A percentile compares a stretch with the other conserved stretches of the same genome.
phyloP scores from a whole-genome alignment of 2,329 filamentous ascomycete species.

The Rhynchosporium graminicola region DNA sequence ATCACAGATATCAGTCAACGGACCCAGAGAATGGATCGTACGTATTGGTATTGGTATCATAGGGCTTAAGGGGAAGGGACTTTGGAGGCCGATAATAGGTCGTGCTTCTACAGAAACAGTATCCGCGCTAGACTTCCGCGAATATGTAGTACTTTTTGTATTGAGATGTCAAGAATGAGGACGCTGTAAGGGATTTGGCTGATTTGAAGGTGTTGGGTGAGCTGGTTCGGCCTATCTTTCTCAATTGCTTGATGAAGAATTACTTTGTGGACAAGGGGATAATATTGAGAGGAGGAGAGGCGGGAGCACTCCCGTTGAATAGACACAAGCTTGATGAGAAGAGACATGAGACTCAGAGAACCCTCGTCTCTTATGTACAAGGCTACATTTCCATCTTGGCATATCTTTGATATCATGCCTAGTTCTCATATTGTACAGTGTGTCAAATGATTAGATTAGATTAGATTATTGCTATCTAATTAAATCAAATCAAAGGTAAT shows the following conservation, averaged over 20 bases:
- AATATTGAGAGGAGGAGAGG: slow-evolving; percentile 11
- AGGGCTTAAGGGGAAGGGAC: slow-evolving; percentile 56
- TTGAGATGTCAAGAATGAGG: slow-evolving; percentile 45
- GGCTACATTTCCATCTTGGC: slow-evolving; percentile 42
- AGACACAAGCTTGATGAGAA: slow-evolving; percentile 48
- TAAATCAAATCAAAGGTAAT: too few relatives aligned
- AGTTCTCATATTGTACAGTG: slow-evolving; percentile 56
- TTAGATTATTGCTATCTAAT: too few relatives aligned
- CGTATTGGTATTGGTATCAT: slow-evolving; percentile 59
- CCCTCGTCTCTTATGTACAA: slow-evolving; percentile 55
- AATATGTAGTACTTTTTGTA: slow-evolving; percentile 62
- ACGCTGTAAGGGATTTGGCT: slow-evolving; percentile 23
- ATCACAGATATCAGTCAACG: slow-evolving; percentile 60
- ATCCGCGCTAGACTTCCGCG: slow-evolving; percentile 62
- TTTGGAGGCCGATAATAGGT: slow-evolving; percentile 58
- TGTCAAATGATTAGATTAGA: too few relatives aligned
- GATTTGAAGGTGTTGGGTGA: slow-evolving; percentile 19
- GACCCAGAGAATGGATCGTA: slow-evolving; percentile 56
- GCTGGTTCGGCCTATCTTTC: slow-evolving; percentile 19
- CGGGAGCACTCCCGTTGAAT: slow-evolving; percentile 33
- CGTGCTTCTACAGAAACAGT: slow-evolving; percentile 52
- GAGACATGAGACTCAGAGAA: slow-evolving; percentile 50
- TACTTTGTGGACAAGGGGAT: slow-evolving; percentile 1
- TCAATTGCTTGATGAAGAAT: slow-evolving; percentile 4
- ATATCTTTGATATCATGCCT: slow-evolving; percentile 26